A percentile compares a stretch with the other conserved stretches of the same genome.
phyloP scores from a whole-genome alignment of 1,139 yeast genomes.

The Debaryomycetaceae sp. region DNA sequence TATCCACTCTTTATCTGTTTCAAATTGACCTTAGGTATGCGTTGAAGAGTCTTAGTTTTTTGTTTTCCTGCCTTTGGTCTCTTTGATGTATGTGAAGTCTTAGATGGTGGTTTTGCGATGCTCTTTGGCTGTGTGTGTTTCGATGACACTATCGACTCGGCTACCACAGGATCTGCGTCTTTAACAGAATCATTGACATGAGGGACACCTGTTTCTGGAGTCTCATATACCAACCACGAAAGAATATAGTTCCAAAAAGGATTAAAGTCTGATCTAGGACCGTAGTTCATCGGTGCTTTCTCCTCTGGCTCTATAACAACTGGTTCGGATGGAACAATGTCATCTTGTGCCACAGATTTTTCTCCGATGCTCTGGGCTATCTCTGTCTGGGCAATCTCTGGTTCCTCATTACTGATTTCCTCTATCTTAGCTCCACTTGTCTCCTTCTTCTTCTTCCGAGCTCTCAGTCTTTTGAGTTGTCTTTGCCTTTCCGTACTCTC shows the following conservation, averaged over 20 bases:
- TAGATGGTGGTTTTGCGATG: not conserved
- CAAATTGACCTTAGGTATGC: slow-evolving; percentile 7
- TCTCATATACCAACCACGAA: slow-evolving; percentile 34
- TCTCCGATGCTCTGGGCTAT: not conserved
- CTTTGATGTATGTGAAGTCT: not conserved
- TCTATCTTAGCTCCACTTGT: not conserved
- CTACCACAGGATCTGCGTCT: not conserved
- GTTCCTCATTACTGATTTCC: not conserved
- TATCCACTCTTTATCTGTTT: slow-evolving; percentile 21
- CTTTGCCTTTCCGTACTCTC: slow-evolving; percentile 24
- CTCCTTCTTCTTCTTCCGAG: slow-evolving; percentile 8
- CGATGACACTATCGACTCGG: not conserved
- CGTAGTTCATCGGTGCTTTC: slow-evolving; percentile 6
- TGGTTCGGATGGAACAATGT: not conserved
- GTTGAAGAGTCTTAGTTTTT: not conserved
- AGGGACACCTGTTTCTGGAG: slow-evolving; percentile 1
- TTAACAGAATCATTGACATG: not conserved
- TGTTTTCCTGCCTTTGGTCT: not conserved
- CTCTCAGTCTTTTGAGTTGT: slow-evolving; percentile 8
- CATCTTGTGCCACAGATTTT: not conserved
- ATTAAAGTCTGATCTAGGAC: slow-evolving; percentile 29
- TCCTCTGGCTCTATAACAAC: slow-evolving; percentile 1
- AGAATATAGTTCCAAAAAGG: slow-evolving; percentile 38
- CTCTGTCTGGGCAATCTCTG: not conserved
- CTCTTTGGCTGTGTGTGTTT: not conserved